Base-by-base conservation (phyloP, 1,284 basidiomycete species). In the Ustilago cynodontis region DNA sequence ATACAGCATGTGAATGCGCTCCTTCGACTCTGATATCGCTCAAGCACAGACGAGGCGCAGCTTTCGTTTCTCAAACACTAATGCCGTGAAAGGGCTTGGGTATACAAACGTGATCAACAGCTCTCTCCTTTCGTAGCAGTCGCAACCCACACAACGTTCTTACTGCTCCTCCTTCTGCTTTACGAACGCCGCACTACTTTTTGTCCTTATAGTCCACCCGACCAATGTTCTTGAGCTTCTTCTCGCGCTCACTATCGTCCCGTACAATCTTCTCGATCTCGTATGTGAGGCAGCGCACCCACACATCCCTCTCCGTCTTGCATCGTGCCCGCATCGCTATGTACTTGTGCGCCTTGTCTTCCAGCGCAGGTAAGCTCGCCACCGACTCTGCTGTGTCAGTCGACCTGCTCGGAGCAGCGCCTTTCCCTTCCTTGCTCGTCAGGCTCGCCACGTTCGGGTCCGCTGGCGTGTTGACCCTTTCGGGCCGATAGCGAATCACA, bases 281-380 rank as follows among this genome's bases (percentile, higher is more conserved):
- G 59, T 89, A 89, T 75, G 92, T 92, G 77, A 95, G 86, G 18
- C 92, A 92, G 90, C 92, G 94, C 81, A 93, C 93, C 94, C 93
- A 95, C 26, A 91, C 89, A 84, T 95, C 93, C 29, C 93, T 88
- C 85, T 95, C 94, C 50, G 94, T 87, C 83, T 90, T 91, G 84
- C 90, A 93, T 82, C 93, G 88, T 53, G 92, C 91, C 65, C 91
- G 90, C 80, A 93, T 92, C 5, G 93, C 89, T 22, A 90, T 83
- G 66, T 91, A 80, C 82, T 91, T 91, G 69, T 90, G 88, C 51
- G 71, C 59, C 82, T 91, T 91, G 52, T 89, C 88, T 13, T 89
- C 89, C 51, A 94, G 85, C 24, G 88, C 80, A 7, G 92, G 92
- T 5, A 90, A 50, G 31, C 54, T 60, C 18, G 39, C 26, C 7